Percentiles rank a stretch among this genome's conserved stretches.
phyloP scores from a whole-genome alignment of 352 stramenopile genomes.

The Halophytophthora batemanensis region DNA sequence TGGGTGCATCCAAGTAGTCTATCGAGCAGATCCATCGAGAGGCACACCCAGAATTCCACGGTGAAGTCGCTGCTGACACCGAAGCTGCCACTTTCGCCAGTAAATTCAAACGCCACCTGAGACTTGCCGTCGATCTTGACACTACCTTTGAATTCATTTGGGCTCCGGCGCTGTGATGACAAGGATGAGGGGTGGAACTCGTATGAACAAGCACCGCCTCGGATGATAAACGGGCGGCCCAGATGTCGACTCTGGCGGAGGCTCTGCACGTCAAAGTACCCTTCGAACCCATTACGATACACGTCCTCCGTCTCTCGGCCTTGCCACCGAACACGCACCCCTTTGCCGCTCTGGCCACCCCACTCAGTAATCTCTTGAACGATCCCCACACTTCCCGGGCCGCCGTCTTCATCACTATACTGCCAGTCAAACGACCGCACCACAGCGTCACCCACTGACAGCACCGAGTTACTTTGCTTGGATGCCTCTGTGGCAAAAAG shows the following conservation, averaged over 20 bases:
- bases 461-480: constrained; percentile 20
- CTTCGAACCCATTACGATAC: constrained; percentile 66
- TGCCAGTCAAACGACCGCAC: constrained; percentile 65
- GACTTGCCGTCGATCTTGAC: constrained; percentile 37
- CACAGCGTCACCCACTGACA: constrained; percentile 49
- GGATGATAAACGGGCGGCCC: constrained; percentile 42
- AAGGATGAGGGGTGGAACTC: constrained; percentile 33
- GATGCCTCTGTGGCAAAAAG: constrained; percentile 39
- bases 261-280: constrained; percentile 58
- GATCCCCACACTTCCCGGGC: constrained; percentile 46
- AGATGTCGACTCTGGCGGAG: constrained; percentile 12
- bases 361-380: constrained; percentile 58
- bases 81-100: constrained; percentile 12
- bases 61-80: constrained; percentile 37
- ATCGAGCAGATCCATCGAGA: constrained; percentile 12
- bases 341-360: constrained; percentile 42
- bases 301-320: constrained; percentile 28
- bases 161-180: too few species aligned
- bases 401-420: constrained; percentile 74
- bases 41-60: constrained; percentile 51
- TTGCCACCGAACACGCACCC: constrained; percentile 58
- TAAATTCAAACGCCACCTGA: constrained; percentile 18
- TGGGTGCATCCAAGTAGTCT: not conserved
- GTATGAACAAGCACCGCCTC: constrained; percentile 39
- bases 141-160: constrained; percentile 17